phyloP scores from a whole-genome alignment of 768 basidiomycete genomes.

The Ramaria sp. region DNA sequence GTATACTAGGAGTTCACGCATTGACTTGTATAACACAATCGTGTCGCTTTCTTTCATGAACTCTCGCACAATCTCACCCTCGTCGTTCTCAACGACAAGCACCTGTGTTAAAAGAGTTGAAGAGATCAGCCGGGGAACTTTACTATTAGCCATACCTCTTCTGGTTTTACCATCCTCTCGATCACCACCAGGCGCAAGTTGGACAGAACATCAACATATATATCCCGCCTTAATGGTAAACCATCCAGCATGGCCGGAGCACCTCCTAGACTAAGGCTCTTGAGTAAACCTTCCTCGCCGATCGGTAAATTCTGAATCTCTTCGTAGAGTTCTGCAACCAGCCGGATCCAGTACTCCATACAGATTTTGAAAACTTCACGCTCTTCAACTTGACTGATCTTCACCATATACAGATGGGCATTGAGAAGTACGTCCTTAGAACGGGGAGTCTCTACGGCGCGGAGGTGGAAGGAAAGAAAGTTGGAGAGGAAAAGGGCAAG shows the following conservation, averaged over 20 bases:
- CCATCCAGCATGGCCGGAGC: constrained; percentile 60
- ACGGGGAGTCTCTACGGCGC: constrained; percentile 83
- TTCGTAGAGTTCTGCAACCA: constrained; percentile 94
- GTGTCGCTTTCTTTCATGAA: constrained; percentile 99
- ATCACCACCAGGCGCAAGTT: constrained; percentile 94
- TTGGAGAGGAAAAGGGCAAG: constrained; percentile 96
- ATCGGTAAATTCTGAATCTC: constrained; percentile 91
- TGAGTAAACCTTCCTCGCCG: constrained; percentile 74
- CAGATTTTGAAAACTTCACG: constrained; percentile 99
- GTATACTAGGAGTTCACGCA: constrained; percentile 96
- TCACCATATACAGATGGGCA: constrained; percentile 96
- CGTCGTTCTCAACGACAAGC: constrained; percentile 96
- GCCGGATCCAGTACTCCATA: constrained; percentile 93
- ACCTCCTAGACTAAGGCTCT: constrained; percentile 79
- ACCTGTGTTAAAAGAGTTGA: constrained; percentile 41
- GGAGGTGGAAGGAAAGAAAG: constrained; percentile 88
- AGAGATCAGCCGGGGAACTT: background rate
- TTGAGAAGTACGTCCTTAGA: constrained; percentile 92
- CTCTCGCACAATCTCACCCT: constrained; percentile 98
- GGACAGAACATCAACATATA: constrained; percentile 90
- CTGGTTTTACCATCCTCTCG: constrained; percentile 98
- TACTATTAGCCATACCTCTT: constrained; percentile 56
- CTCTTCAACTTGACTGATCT: constrained; percentile 95
- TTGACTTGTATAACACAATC: constrained; percentile 96
- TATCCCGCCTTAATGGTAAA: constrained; percentile 80